Percentiles rank a stretch among this genome's conserved stretches.
phyloP scores from a whole-genome alignment of 2,329 filamentous ascomycete species.

The Monosporascus sp. region DNA sequence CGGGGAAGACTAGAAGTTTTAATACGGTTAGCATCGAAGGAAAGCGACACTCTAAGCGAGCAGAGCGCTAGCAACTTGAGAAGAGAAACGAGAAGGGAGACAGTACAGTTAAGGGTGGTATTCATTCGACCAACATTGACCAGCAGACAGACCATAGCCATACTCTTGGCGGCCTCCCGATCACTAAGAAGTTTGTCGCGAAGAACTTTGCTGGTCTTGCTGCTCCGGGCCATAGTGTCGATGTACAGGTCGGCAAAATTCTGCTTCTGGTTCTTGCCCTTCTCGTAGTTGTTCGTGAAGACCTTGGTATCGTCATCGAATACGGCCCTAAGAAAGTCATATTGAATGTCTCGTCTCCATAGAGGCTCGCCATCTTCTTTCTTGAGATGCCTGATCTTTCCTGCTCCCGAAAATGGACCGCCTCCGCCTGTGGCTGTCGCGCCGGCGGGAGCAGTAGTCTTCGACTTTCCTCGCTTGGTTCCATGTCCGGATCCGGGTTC shows the following conservation, averaged over 20 bases:
- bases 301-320: conserved; percentile 70
- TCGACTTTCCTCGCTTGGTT: conserved; percentile 20
- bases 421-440: conserved; percentile 1
- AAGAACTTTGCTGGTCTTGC: conserved; percentile 97
- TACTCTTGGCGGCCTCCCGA: conserved; percentile 85
- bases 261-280: conserved; percentile 52
- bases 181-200: conserved; percentile 95
- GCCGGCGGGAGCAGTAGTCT: conserved; percentile 11
- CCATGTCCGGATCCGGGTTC: conserved; percentile 17
- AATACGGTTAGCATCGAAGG: conserved; percentile 8
- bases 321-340: conserved; percentile 74
- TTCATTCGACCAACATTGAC: conserved; percentile 99
- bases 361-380: conserved; percentile 84
- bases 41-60: too few relatives aligned
- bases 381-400: conserved; percentile 79
- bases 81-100: conserved; percentile 1
- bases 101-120: conserved; percentile 90
- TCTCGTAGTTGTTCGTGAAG: conserved; percentile 86
- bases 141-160: conserved; percentile 98
- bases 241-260: conserved; percentile 96
- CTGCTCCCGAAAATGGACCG: conserved; percentile 28
- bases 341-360: conserved; percentile 84
- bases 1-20: conserved; percentile 70
- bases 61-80: not conserved
- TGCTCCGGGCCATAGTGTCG: conserved; percentile 96